Evolutionary conservation across 345 rosid species (phyloP).

Genomic region (Brassica nigra): DNA sequence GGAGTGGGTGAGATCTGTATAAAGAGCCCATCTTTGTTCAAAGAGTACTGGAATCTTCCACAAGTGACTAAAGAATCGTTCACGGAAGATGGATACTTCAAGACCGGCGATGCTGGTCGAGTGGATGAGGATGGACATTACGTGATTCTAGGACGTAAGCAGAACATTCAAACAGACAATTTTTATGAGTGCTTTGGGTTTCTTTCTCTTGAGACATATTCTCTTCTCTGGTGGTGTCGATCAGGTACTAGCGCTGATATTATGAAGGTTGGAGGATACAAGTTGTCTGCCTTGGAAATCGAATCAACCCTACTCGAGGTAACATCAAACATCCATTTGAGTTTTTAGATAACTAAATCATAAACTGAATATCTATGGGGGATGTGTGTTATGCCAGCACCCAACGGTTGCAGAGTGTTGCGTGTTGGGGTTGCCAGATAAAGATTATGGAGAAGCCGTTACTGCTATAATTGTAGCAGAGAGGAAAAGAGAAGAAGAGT

Average conservation of each 20-base stretch:
- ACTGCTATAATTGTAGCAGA: conserved; percentile 68
- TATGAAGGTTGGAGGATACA: conserved; percentile 98
- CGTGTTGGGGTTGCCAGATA: conserved; percentile 87
- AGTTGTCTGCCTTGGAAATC: conserved; percentile 93
- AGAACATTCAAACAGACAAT: conserved; percentile 15
- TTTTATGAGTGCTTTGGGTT: neutral
- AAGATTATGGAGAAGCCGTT: conserved; percentile 86
- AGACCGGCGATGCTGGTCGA: conserved; percentile 92
- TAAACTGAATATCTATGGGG: neutral
- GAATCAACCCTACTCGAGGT: conserved; percentile 92
- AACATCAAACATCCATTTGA: conserved; percentile 20
- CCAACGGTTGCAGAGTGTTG: conserved; percentile 84
- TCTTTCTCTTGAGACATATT: conserved; percentile 16
- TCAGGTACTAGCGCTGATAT: conserved; percentile 95
- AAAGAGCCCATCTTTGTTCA: conserved; percentile 91
- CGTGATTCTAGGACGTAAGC: conserved; percentile 92
- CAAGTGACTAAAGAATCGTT: conserved; percentile 83
- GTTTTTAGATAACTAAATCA: neutral
- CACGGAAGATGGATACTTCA: conserved; percentile 88
- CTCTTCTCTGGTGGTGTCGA: conserved; percentile 12
- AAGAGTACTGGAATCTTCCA: conserved; percentile 95
- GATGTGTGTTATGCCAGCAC: conserved; percentile 56
- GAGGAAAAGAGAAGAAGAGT: conserved; percentile 47
- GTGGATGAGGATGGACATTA: conserved; percentile 85
- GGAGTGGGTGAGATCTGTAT: conserved; percentile 89